Evolutionary conservation across 352 stramenopile genomes (phyloP).

Genomic region (Peronospora destructor): DNA sequence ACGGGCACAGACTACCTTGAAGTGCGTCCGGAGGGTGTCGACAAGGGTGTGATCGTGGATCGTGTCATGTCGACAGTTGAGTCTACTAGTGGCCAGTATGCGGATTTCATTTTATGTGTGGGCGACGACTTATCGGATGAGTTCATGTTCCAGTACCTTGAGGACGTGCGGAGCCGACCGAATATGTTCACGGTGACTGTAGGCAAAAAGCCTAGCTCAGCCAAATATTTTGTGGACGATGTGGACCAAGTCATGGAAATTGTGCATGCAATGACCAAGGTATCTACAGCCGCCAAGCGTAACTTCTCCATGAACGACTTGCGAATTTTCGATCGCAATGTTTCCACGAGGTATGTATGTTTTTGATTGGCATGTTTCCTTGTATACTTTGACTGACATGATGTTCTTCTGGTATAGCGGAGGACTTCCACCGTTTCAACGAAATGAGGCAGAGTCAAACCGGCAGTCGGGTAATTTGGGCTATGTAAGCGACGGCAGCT

Average conservation of each 20-base stretch:
- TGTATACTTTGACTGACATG: slow-evolving; percentile 1
- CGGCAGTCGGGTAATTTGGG: slow-evolving; percentile 21
- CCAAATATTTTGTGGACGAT: slow-evolving; percentile 97
- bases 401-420: slow-evolving; percentile 18
- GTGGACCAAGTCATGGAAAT: slow-evolving; percentile 94
- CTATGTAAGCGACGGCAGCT: slow-evolving; percentile 43
- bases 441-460: slow-evolving; percentile 16
- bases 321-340: slow-evolving; percentile 55
- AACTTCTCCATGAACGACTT: slow-evolving; percentile 85
- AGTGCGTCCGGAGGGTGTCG: slow-evolving; percentile 95
- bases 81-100: slow-evolving; percentile 57
- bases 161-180: slow-evolving; percentile 50
- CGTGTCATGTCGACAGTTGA: slow-evolving; percentile 91
- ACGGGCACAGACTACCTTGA: slow-evolving; percentile 85
- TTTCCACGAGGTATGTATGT: slow-evolving; percentile 35
- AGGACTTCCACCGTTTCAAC: slow-evolving; percentile 26
- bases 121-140: slow-evolving; percentile 98
- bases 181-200: slow-evolving; percentile 95
- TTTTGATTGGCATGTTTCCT: background rate
- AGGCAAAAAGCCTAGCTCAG: slow-evolving; percentile 96
- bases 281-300: slow-evolving; percentile 75
- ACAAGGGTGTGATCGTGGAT: slow-evolving; percentile 97
- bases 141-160: slow-evolving; percentile 93
- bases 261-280: slow-evolving; percentile 80
- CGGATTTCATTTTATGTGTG: slow-evolving; percentile 96